Conservation (phyloP, 371 early-diverging fungal genomes). For the Mortierella sp. region DNA sequence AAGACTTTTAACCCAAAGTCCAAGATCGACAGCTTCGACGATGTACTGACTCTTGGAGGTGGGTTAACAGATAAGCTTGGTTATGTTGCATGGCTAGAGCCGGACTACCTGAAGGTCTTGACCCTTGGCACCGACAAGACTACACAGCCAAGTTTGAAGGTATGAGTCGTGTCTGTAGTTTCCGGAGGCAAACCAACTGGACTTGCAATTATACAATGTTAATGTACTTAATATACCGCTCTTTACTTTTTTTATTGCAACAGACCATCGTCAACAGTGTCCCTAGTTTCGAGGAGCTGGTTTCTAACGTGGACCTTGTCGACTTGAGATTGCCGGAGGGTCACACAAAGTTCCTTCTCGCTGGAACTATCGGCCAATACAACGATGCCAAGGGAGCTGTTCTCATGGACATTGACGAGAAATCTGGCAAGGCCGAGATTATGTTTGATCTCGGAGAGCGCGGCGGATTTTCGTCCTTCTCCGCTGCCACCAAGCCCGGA, state of each 20-base stretch:
- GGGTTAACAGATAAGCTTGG: constrained; percentile 27
- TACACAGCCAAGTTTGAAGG: constrained; percentile 22
- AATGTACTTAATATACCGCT: background rate
- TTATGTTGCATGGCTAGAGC: constrained; percentile 46
- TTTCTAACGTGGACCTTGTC: constrained; percentile 17
- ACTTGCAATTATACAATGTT: too few relatives aligned
- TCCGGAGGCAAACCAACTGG: too few relatives aligned
- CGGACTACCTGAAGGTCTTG: constrained; percentile 37
- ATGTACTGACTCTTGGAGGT: constrained; percentile 34
- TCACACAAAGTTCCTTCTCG: constrained; percentile 24
- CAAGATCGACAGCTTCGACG: constrained; percentile 22
- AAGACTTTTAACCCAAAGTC: constrained; percentile 40
- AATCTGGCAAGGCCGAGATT: constrained; percentile 15
- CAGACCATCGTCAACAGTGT: constrained; percentile 17
- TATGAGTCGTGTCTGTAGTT: too few relatives aligned
- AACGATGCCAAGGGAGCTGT: constrained; percentile 35
- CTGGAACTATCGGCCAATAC: constrained; percentile 47
- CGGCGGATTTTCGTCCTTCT: constrained; percentile 37
- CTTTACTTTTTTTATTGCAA: background rate
- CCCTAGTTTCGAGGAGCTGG: constrained; percentile 30
- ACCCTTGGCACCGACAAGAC: constrained; percentile 39
- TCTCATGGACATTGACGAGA: constrained; percentile 30
- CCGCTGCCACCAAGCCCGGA: constrained; percentile 36
- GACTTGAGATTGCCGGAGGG: constrained; percentile 38
- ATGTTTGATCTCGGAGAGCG: constrained; percentile 40